Evolutionary conservation across 331 rosid species (phyloP).

Genomic region (Arachis monticola): DNA sequence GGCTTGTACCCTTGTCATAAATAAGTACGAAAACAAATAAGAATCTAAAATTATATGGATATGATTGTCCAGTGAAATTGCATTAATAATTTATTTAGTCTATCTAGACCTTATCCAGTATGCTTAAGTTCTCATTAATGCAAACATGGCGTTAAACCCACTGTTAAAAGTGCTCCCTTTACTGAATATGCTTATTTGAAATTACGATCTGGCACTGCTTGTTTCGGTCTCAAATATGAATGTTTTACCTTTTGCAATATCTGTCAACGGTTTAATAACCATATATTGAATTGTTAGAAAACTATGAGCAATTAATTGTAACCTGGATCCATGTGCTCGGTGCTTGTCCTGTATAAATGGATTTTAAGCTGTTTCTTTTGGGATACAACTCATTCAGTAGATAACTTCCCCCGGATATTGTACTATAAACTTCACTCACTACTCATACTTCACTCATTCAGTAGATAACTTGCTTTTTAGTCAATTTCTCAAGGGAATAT

Average conservation of each 20-base stretch:
- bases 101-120: too few relatives aligned
- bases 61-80: conserved; percentile 10
- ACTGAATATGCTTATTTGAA: neutral
- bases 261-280: neutral
- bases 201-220: neutral
- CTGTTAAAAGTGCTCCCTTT: neutral
- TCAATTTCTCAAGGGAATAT: conserved; percentile 24
- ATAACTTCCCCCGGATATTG: conserved; percentile 4
- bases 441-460: too few relatives aligned
- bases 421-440: neutral
- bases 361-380: neutral
- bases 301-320: neutral
- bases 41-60: neutral
- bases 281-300: conserved; percentile 3
- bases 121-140: too few relatives aligned
- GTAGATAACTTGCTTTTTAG: neutral
- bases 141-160: too few relatives aligned
- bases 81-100: neutral
- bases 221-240: neutral
- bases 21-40: conserved; percentile 55
- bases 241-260: neutral
- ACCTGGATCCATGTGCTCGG: conserved; percentile 15
- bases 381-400: neutral
- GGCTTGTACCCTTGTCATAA: conserved; percentile 73
- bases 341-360: conserved; percentile 14